Base-by-base conservation (phyloP, 106 monocot species). In the Hemerocallis citrina region DNA sequence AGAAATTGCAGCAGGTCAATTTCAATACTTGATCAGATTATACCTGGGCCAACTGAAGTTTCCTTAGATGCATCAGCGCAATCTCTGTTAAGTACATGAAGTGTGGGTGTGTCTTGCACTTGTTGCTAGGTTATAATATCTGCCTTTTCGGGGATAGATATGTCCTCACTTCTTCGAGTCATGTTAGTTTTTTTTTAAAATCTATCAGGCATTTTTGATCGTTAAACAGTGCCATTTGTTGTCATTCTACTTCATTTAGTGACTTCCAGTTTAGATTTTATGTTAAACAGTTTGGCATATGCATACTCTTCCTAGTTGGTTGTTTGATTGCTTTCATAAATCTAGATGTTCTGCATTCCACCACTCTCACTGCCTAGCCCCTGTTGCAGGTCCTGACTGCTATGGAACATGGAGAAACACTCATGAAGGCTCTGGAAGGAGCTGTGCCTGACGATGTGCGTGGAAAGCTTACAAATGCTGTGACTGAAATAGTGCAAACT, bases 381-480 rank as follows among this genome's bases (percentile, higher is more conserved):
- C n/a, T n/a, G n/a, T n/a, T n/a, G 61, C 68, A 93, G 93, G 89
- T 94, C 67, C 60, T 98, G 25, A 58, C 66, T 46, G 88, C 92
- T 11, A 76, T 88, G 67, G 85, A 74, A 63, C 77, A 75, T 46
- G 98, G 98, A 66, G 85, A 98, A 60, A 85, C 88, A 9, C 75
- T 98, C n/a, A 69, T 98, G 79, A 98, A 79, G 71, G 92, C 98
- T 73, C 65, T 98, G 23, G 52, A 98, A 69, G 85, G 66, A 63
- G 85, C 92, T 52, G 92, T 98, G 12, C 98, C 98, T 29, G 98
- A 92, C 39, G 82, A 98, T 69, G 92, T 98, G 23, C 80, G 91
- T 54, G 91, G 88, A 67, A 98, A 85, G 67, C 84, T 98, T 30
- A 85, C 76, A 58, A 52, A 49, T 59, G 74, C 79, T 55, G 76